Evolutionary conservation across 1,284 basidiomycete genomes (phyloP).

Genomic region (Tremellales sp.): DNA sequence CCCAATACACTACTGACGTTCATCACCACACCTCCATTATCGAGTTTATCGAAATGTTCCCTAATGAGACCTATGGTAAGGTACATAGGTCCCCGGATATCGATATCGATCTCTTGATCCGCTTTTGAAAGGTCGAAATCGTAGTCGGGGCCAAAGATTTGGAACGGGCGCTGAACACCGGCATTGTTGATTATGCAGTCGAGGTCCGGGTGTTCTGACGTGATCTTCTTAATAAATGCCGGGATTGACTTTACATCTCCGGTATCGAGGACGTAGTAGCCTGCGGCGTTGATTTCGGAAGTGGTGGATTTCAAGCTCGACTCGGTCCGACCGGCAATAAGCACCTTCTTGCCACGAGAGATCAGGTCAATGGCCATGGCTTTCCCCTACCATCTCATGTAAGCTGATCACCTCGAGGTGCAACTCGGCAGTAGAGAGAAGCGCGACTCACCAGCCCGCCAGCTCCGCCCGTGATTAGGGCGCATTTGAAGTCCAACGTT

Average conservation of each 20-base stretch:
- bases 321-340: slow-evolving; percentile 46
- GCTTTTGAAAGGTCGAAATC: slow-evolving; percentile 22
- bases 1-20: slow-evolving; percentile 25
- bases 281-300: slow-evolving; percentile 34
- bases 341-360: slow-evolving; percentile 43
- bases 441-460: slow-evolving; percentile 16
- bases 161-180: slow-evolving; percentile 40
- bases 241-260: slow-evolving; percentile 35
- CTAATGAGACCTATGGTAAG: slow-evolving; percentile 15
- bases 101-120: slow-evolving; percentile 29
- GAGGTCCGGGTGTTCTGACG: slow-evolving; percentile 45
- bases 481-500: slow-evolving; percentile 15
- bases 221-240: slow-evolving; percentile 35
- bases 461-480: slow-evolving; percentile 17
- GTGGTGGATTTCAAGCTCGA: slow-evolving; percentile 35
- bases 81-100: slow-evolving; percentile 27
- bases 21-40: slow-evolving; percentile 26
- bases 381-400: slow-evolving; percentile 22
- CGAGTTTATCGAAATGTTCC: slow-evolving; percentile 14
- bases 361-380: slow-evolving; percentile 44
- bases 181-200: slow-evolving; percentile 50
- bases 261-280: slow-evolving; percentile 46
- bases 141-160: slow-evolving; percentile 22
- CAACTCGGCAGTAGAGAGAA: neutral
- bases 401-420: neutral